phyloP scores from a whole-genome alignment of 495 filamentous ascomycete genomes.

The Aspergillus funiculosus region DNA sequence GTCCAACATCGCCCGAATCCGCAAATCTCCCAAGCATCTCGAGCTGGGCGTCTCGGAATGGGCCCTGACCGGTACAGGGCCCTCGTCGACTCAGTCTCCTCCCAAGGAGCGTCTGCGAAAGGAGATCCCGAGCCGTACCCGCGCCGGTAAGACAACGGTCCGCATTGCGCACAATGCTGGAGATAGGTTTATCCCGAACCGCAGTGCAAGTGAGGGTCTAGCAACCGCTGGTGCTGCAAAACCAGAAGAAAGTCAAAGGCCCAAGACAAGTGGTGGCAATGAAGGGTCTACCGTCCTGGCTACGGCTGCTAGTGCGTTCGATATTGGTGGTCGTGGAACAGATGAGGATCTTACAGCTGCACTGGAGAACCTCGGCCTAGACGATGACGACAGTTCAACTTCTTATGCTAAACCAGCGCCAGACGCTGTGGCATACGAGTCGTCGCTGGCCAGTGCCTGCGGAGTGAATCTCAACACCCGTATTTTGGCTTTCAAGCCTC shows the following conservation, averaged over 20 bases:
- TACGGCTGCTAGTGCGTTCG: slow-evolving; percentile 59
- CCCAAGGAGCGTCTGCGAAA: slow-evolving; percentile 61
- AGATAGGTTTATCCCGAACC: slow-evolving; percentile 97
- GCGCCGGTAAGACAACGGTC: slow-evolving; percentile 63
- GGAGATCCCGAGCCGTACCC: slow-evolving; percentile 53
- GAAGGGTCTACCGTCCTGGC: slow-evolving; percentile 70
- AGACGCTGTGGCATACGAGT: slow-evolving; percentile 84
- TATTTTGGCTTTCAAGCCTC: slow-evolving; percentile 98
- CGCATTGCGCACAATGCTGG: slow-evolving; percentile 67
- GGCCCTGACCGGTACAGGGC: slow-evolving; percentile 76
- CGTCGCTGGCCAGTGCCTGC: slow-evolving; percentile 84
- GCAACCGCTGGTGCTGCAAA: slow-evolving; percentile 75
- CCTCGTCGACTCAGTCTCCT: slow-evolving; percentile 61
- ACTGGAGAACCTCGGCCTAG: slow-evolving; percentile 70
- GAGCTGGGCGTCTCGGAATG: slow-evolving; percentile 92
- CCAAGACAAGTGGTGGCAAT: slow-evolving; percentile 57
- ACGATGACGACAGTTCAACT: slow-evolving; percentile 50
- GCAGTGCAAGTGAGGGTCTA: slow-evolving; percentile 81
- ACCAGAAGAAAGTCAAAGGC: slow-evolving; percentile 62
- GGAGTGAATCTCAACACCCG: slow-evolving; percentile 88
- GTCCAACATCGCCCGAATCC: slow-evolving; percentile 79
- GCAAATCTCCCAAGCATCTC: slow-evolving; percentile 69
- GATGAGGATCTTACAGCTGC: slow-evolving; percentile 74
- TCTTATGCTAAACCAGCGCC: slow-evolving; percentile 73
- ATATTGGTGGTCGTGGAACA: slow-evolving; percentile 54